A percentile compares a stretch with the other conserved stretches of the same genome.
phyloP scores from a whole-genome alignment of 768 basidiomycete species.

The Lyophyllum atratum region DNA sequence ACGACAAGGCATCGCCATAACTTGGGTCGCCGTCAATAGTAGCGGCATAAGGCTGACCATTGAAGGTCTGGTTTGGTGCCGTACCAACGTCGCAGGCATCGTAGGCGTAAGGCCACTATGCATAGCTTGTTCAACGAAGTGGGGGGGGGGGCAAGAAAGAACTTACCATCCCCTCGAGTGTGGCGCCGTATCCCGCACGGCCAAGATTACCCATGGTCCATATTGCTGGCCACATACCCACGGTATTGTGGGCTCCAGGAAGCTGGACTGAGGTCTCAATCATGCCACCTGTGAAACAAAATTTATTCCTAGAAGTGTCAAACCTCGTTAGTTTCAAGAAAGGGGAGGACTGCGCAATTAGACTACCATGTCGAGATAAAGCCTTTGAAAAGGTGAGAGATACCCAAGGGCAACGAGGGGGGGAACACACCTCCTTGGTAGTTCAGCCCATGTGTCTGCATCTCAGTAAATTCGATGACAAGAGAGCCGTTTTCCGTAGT shows the following conservation, averaged over 20 bases:
- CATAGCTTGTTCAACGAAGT: not conserved
- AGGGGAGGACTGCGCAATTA: constrained; percentile 12
- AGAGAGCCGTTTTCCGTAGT: constrained; percentile 72
- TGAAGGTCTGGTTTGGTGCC: constrained; percentile 69
- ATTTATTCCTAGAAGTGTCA: constrained; percentile 61
- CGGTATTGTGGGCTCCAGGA: constrained; percentile 63
- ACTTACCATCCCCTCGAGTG: constrained; percentile 75
- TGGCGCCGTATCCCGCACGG: constrained; percentile 83
- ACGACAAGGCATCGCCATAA: constrained; percentile 50
- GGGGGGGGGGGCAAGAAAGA: not conserved
- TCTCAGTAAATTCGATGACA: constrained; percentile 65
- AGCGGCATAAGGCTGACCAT: constrained; percentile 64
- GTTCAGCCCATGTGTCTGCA: constrained; percentile 59
- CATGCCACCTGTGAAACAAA: constrained; percentile 82
- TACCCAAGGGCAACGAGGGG: not conserved
- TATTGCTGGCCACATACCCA: constrained; percentile 74
- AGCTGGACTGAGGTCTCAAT: constrained; percentile 62
- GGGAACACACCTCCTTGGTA: constrained; percentile 58
- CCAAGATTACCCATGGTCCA: constrained; percentile 74
- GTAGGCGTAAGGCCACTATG: constrained; percentile 78
- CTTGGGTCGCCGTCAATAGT: constrained; percentile 54
- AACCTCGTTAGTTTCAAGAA: not conserved
- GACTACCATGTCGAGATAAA: constrained; percentile 39
- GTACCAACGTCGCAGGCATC: constrained; percentile 84
- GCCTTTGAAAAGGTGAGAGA: constrained; percentile 38